A percentile compares a stretch with the other conserved stretches of the same genome.
Evolutionary conservation across 2,329 filamentous ascomycete species (phyloP).

Genomic region (Aureobasidium lini): DNA sequence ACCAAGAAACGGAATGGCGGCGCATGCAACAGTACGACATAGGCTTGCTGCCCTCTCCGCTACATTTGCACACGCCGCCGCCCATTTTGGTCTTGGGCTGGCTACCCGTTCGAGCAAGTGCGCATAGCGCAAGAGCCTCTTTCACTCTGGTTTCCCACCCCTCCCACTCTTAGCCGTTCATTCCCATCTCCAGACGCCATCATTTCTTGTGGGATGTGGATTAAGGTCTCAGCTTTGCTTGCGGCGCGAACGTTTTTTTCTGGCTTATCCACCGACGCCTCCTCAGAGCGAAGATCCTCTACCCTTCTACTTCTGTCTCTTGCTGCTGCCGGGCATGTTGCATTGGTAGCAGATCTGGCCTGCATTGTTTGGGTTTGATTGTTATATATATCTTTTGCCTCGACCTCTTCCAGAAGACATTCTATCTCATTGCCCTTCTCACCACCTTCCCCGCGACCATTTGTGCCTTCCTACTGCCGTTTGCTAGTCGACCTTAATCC

Average conservation of each 20-base stretch:
- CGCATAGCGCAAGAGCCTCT: conserved; percentile 7
- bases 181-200: conserved; percentile 11
- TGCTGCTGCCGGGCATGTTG: conserved; percentile 9
- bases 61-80: conserved; percentile 22
- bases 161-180: conserved; percentile 5
- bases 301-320: conserved; percentile 8
- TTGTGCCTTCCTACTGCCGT: neutral
- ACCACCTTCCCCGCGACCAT: neutral
- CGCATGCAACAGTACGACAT: conserved; percentile 28
- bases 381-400: conserved; percentile 13
- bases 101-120: conserved; percentile 23
- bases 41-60: conserved; percentile 25
- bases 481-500: neutral
- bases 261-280: conserved; percentile 13
- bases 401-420: conserved; percentile 2
- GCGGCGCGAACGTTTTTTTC: conserved; percentile 11
- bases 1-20: conserved; percentile 8
- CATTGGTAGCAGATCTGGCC: conserved; percentile 9
- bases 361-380: conserved; percentile 9
- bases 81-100: conserved; percentile 23
- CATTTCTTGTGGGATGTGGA: conserved; percentile 11
- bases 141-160: conserved; percentile 23
- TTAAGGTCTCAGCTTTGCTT: conserved; percentile 11
- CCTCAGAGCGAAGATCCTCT: conserved; percentile 9
- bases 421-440: neutral